Conservation (phyloP, 2,329 filamentous ascomycete species). For the Rutstroemia sp. region DNA sequence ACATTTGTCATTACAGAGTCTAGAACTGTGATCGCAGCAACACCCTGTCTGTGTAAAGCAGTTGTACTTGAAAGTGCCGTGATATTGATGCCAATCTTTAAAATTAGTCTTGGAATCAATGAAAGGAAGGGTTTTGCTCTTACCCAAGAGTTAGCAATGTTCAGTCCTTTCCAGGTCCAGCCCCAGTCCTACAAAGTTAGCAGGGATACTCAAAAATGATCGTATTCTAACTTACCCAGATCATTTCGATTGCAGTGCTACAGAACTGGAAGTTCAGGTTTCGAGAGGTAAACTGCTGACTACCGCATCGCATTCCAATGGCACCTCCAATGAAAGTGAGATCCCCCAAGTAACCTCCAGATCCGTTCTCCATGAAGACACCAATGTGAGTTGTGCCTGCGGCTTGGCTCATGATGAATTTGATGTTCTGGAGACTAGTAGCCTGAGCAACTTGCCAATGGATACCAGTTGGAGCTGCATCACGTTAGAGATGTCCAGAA, state of each 20-base stretch:
- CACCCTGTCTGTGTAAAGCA: background rate
- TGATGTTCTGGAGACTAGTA: slow-evolving; percentile 51
- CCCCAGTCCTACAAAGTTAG: slow-evolving; percentile 48
- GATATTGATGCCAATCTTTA: slow-evolving; percentile 1
- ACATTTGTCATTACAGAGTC: too few species aligned
- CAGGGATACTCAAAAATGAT: too few species aligned
- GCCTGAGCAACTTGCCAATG: slow-evolving; percentile 47
- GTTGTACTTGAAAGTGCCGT: slow-evolving; percentile 26
- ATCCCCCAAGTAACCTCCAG: slow-evolving; percentile 11
- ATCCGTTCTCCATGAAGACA: slow-evolving; percentile 34
- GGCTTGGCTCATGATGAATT: slow-evolving; percentile 40
- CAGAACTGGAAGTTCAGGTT: slow-evolving; percentile 63
- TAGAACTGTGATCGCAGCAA: too few species aligned
- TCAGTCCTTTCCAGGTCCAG: slow-evolving; percentile 29
- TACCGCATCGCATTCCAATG: slow-evolving; percentile 47
- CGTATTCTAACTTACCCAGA: background rate
- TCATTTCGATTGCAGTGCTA: slow-evolving; percentile 35
- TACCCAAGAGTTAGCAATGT: background rate
- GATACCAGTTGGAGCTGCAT: slow-evolving; percentile 35
- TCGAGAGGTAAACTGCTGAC: slow-evolving; percentile 54
- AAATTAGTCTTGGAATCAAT: too few species aligned
- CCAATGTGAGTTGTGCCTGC: slow-evolving; percentile 41
- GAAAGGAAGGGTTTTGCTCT: background rate
- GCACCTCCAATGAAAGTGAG: slow-evolving; percentile 9
- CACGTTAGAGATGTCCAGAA: too few species aligned